phyloP scores from a whole-genome alignment of 306 rosid genomes.

The Begonia peltatifolia region DNA sequence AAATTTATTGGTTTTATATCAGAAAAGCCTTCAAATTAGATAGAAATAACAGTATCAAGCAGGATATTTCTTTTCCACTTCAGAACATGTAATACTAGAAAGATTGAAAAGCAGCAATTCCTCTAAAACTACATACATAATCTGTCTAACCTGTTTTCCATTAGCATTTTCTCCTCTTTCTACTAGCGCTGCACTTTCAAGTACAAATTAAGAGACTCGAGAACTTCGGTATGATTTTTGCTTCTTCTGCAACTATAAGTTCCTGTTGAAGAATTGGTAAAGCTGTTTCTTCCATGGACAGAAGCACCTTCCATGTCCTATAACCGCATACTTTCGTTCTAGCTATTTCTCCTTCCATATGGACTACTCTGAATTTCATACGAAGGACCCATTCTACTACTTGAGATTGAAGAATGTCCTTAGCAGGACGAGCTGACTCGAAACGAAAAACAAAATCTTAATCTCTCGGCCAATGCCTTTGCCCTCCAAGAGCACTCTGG shows the following conservation, averaged over 20 bases:
- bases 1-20: no score
- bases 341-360: slow-evolving; percentile 39
- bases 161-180: slow-evolving; percentile 76
- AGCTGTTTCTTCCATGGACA: slow-evolving; percentile 69
- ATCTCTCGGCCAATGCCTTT: slow-evolving; percentile 91
- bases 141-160: slow-evolving; percentile 52
- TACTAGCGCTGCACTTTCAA: slow-evolving; percentile 60
- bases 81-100: slow-evolving; percentile 39
- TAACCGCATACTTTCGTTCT: slow-evolving; percentile 75
- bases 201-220: slow-evolving; percentile 60
- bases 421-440: slow-evolving; percentile 67
- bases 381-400: slow-evolving; percentile 68
- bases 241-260: slow-evolving; percentile 53
- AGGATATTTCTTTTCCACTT: neutral
- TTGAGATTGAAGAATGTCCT: slow-evolving; percentile 61
- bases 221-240: slow-evolving; percentile 52
- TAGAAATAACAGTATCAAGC: no score
- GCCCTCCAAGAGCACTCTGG: slow-evolving; percentile 84
- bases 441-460: slow-evolving; percentile 65
- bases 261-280: slow-evolving; percentile 66
- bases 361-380: slow-evolving; percentile 62
- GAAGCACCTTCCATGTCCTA: slow-evolving; percentile 79
- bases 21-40: no score
- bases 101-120: slow-evolving; percentile 21
- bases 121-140: slow-evolving; percentile 23